Evolutionary conservation across 2,329 filamentous ascomycete species (phyloP).

Genomic region (Pseudogymnoascus sp.): DNA sequence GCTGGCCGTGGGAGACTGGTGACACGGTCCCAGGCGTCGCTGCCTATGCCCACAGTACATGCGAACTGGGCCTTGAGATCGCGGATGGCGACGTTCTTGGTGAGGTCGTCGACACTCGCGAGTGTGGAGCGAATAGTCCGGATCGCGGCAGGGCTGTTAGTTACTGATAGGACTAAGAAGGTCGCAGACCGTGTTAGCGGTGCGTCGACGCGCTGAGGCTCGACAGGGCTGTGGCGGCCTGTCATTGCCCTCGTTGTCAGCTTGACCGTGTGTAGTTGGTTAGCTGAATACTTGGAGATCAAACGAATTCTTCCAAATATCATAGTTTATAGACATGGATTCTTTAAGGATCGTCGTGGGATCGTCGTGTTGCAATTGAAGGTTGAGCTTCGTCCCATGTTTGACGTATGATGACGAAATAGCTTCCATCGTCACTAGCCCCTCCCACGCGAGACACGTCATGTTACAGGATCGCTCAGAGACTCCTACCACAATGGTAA

Average conservation of each 20-base stretch:
- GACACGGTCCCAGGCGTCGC: slow-evolving; percentile 42
- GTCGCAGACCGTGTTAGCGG: slow-evolving; percentile 45
- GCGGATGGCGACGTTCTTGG: slow-evolving; percentile 47
- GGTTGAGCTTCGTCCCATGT: not conserved
- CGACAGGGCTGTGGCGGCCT: slow-evolving; percentile 28
- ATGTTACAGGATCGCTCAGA: no score
- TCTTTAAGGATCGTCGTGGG: not conserved
- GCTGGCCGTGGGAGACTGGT: slow-evolving; percentile 37
- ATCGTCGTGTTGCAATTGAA: not conserved
- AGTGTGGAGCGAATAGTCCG: slow-evolving; percentile 38
- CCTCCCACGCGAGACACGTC: no score
- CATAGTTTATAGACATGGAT: not conserved
- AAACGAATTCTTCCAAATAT: not conserved
- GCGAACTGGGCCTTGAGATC: slow-evolving; percentile 39
- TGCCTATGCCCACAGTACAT: slow-evolving; percentile 49
- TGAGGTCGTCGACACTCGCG: slow-evolving; percentile 36
- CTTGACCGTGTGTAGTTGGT: not conserved
- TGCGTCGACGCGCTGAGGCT: slow-evolving; percentile 40
- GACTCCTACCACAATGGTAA: no score
- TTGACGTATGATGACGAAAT: not conserved
- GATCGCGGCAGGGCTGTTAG: slow-evolving; percentile 29
- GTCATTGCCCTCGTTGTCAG: slow-evolving; percentile 12
- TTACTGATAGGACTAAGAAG: slow-evolving; percentile 43
- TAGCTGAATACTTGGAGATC: not conserved
- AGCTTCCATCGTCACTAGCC: no score